Percentiles rank a stretch among this genome's conserved stretches.
Evolutionary conservation across 108 stramenopile genomes (phyloP).

Genomic region (Conticribra guillardii): DNA sequence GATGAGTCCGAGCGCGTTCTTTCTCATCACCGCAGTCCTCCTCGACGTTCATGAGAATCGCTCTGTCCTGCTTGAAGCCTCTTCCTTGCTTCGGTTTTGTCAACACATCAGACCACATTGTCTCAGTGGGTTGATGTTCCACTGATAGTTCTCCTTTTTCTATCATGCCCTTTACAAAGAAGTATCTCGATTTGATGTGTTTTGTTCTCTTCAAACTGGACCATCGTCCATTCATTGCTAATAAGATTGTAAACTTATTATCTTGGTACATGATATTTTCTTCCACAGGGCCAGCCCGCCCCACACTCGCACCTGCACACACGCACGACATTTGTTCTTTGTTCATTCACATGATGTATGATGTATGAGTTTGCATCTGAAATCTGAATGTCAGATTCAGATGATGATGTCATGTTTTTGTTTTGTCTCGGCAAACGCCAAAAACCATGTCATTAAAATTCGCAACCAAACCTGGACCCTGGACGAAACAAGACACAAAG

Average conservation of each 20-base stretch:
- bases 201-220: slow-evolving; percentile 12
- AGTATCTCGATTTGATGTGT: slow-evolving; percentile 16
- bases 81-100: slow-evolving; percentile 18
- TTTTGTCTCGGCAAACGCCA: too few relatives aligned
- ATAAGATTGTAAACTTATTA: too few relatives aligned
- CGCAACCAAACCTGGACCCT: too few relatives aligned
- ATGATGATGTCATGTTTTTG: too few relatives aligned
- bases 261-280: slow-evolving; percentile 3
- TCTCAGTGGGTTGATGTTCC: background rate
- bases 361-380: too few relatives aligned
- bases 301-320: too few relatives aligned
- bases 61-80: background rate
- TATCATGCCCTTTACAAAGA: slow-evolving; percentile 17
- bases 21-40: background rate
- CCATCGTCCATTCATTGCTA: slow-evolving; percentile 13
- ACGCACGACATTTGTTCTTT: too few relatives aligned
- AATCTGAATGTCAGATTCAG: too few relatives aligned
- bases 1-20: too few relatives aligned
- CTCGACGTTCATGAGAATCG: background rate
- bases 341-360: too few relatives aligned
- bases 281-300: background rate
- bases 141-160: background rate
- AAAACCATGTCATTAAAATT: too few relatives aligned
- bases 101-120: slow-evolving; percentile 14
- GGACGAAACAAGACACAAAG: too few relatives aligned